Conservation (phyloP, 176 grass and related monocot species). For the Eragrostis nindensis region DNA sequence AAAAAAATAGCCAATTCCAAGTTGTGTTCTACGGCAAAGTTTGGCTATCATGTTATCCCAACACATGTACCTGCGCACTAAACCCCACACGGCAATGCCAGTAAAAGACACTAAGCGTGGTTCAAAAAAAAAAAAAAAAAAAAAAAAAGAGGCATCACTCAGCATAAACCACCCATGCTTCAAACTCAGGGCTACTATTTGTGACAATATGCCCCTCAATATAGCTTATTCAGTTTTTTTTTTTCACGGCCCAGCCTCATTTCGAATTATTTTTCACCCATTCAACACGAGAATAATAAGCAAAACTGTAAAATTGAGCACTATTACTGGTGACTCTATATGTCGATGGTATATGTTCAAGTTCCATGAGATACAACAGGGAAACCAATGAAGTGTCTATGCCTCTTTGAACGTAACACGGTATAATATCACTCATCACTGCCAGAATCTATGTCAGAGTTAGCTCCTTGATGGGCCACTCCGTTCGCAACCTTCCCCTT, state of each 20-base stretch:
- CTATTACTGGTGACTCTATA: constrained; percentile 32
- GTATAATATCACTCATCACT: constrained; percentile 52
- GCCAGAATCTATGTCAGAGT: constrained; percentile 54
- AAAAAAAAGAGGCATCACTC: no score
- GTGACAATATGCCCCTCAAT: neutral
- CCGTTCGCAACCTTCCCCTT: constrained; percentile 71
- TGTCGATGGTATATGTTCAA: neutral
- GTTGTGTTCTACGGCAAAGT: no score
- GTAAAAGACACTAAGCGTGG: no score
- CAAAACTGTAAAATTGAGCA: neutral
- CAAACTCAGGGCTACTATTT: no score
- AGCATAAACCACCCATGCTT: no score
- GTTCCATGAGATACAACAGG: constrained; percentile 24
- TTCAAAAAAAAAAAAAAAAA: no score
- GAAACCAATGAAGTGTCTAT: constrained; percentile 19
- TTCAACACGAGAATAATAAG: constrained; percentile 11
- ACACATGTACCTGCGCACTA: no score
- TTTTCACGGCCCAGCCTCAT: neutral
- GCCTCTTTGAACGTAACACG: constrained; percentile 10
- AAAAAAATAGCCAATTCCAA: no score
- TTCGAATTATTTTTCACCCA: constrained; percentile 16
- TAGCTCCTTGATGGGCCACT: constrained; percentile 31
- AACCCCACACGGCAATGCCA: no score
- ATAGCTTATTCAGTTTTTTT: neutral
- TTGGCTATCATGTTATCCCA: no score